phyloP scores from a whole-genome alignment of 306 rosid species.

The Castanea mollissima region DNA sequence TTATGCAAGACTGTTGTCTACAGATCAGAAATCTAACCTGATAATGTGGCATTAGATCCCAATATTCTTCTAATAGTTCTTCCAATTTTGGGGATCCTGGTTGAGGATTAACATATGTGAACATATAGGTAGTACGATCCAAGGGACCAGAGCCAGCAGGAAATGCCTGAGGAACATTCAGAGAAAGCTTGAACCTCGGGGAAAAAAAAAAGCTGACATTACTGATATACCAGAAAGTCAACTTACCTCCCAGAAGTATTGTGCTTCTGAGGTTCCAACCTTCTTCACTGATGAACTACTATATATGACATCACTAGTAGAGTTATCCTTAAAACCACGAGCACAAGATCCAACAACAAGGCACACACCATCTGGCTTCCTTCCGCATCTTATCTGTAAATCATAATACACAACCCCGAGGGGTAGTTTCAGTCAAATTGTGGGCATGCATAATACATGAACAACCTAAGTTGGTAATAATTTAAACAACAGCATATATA shows the following conservation, averaged over 20 bases:
- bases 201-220: not conserved
- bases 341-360: slow-evolving; percentile 96
- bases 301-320: slow-evolving; percentile 78
- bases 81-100: slow-evolving; percentile 78
- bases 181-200: slow-evolving; percentile 11
- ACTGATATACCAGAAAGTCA: slow-evolving; percentile 9
- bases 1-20: not conserved
- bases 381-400: slow-evolving; percentile 75
- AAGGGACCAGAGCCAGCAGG: slow-evolving; percentile 91
- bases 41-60: slow-evolving; percentile 89
- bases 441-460: not conserved
- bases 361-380: slow-evolving; percentile 92
- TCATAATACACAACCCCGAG: slow-evolving; percentile 22
- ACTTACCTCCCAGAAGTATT: slow-evolving; percentile 94
- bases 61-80: slow-evolving; percentile 77
- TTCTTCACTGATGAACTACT: slow-evolving; percentile 68
- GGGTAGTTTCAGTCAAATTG: slow-evolving; percentile 20
- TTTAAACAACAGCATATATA: not conserved
- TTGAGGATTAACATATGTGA: slow-evolving; percentile 86
- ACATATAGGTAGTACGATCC: slow-evolving; percentile 93
- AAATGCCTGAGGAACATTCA: slow-evolving; percentile 71
- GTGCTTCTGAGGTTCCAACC: slow-evolving; percentile 72
- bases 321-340: slow-evolving; percentile 66
- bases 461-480: not conserved
- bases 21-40: slow-evolving; percentile 53